These are phyloP conservation scores for Aureobasidium mangrovei DNA, from an alignment of 2,329 filamentous ascomycete genomes.

Conservation along the genomic window DNA sequence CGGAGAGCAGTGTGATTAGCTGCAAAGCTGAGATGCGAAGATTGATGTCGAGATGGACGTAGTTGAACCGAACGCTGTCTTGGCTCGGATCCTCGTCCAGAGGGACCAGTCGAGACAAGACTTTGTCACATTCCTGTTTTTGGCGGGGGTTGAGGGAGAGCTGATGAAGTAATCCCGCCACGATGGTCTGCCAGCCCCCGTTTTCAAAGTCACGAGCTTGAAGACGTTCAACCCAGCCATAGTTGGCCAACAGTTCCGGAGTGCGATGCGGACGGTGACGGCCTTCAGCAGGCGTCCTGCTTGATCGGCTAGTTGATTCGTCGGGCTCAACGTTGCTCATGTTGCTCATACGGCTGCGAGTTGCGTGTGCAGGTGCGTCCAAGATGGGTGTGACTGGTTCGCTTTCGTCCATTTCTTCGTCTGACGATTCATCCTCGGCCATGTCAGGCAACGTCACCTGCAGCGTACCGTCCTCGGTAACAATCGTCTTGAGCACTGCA, in stretches of 20 bases:
- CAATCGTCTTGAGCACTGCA: slow-evolving; percentile 76
- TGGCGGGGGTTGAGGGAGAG: slow-evolving; percentile 67
- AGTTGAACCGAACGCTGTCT: slow-evolving; percentile 64
- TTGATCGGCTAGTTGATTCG: slow-evolving; percentile 37
- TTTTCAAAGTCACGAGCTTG: slow-evolving; percentile 75
- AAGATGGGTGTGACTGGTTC: slow-evolving; percentile 50
- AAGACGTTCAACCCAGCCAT: slow-evolving; percentile 78
- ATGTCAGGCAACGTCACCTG: slow-evolving; percentile 70
- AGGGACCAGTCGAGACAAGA: slow-evolving; percentile 75
- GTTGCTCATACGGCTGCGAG: slow-evolving; percentile 62
- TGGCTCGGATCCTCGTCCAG: slow-evolving; percentile 63
- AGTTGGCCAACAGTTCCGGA: slow-evolving; percentile 63
- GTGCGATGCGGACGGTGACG: slow-evolving; percentile 50
- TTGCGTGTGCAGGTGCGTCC: slow-evolving; percentile 69
- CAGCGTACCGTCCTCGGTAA: slow-evolving; percentile 70
- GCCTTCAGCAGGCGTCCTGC: slow-evolving; percentile 11
- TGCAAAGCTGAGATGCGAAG: slow-evolving; percentile 71
- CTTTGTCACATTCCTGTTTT: slow-evolving; percentile 64
- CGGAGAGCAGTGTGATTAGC: slow-evolving; percentile 74
- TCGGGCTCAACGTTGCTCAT: slow-evolving; percentile 61
- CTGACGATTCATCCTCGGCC: slow-evolving; percentile 61
- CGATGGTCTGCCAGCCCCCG: slow-evolving; percentile 84
- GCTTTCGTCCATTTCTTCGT: slow-evolving; percentile 56
- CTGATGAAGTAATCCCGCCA: slow-evolving; percentile 79
- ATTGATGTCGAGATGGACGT: slow-evolving; percentile 72